Conservation (phyloP, 139 green algal species). For the Cymbomonas tetramitiformis region DNA sequence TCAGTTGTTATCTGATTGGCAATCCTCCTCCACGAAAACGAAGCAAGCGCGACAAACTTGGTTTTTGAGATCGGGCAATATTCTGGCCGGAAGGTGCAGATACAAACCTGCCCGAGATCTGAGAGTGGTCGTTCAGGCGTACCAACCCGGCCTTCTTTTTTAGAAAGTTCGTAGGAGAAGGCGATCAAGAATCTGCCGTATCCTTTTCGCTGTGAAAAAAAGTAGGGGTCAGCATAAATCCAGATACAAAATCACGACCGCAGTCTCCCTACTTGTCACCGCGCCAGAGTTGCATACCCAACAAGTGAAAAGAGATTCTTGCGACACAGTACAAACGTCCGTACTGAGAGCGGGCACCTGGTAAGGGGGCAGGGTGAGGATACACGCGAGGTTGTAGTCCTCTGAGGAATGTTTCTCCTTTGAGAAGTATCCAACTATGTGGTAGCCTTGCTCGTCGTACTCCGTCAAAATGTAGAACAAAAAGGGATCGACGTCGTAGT, state of each 20-base stretch:
- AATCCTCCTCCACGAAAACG: too few species aligned
- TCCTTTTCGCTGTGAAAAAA: slow-evolving; percentile 21
- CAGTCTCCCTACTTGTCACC: too few species aligned
- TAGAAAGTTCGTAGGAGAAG: slow-evolving; percentile 36
- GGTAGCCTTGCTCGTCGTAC: slow-evolving; percentile 14
- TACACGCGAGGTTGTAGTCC: slow-evolving; percentile 32
- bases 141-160: slow-evolving; percentile 25
- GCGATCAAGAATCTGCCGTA: slow-evolving; percentile 29
- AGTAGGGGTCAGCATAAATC: too few species aligned
- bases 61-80: too few species aligned
- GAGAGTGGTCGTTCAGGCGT: slow-evolving; percentile 33
- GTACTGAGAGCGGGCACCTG: too few species aligned
- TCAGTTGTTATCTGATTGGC: too few species aligned
- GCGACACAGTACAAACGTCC: too few species aligned
- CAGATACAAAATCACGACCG: too few species aligned
- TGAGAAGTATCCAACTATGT: slow-evolving; percentile 25
- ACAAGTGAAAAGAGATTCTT: too few species aligned
- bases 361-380: slow-evolving; percentile 34
- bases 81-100: too few species aligned
- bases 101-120: slow-evolving; percentile 31
- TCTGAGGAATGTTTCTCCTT: slow-evolving; percentile 26
- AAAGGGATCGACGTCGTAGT: slow-evolving; percentile 29
- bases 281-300: too few species aligned
- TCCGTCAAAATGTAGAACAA: slow-evolving; percentile 37
- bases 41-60: too few species aligned